A percentile compares a stretch with the other conserved stretches of the same genome.
These are phyloP conservation scores for Nymphaea thermarum DNA, from an alignment of 164 flowering plant genomes.

Conservation along the genomic window DNA sequence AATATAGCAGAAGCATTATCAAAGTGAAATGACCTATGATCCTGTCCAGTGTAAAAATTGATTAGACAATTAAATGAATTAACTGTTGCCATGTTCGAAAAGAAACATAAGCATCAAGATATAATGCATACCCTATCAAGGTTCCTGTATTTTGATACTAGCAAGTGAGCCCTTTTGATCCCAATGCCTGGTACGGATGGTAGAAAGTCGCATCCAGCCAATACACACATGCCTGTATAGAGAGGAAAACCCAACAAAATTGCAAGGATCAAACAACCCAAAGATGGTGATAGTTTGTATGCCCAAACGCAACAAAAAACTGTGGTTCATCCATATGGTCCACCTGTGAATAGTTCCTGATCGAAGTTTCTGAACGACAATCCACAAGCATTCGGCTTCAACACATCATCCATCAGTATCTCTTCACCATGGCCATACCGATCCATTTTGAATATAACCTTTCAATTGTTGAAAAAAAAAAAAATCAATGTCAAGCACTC, in stretches of 20 bases:
- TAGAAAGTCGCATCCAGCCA: slow-evolving; percentile 88
- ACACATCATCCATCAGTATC: slow-evolving; percentile 41
- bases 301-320: too few relatives aligned
- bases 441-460: slow-evolving; percentile 80
- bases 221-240: slow-evolving; percentile 73
- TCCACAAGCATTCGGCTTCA: slow-evolving; percentile 19
- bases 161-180: slow-evolving; percentile 45
- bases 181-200: slow-evolving; percentile 77
- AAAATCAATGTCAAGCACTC: slow-evolving; percentile 1
- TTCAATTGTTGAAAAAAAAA: slow-evolving; percentile 3
- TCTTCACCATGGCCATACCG: slow-evolving; percentile 71
- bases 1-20: neutral
- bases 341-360: slow-evolving; percentile 50
- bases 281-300: too few relatives aligned
- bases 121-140: slow-evolving; percentile 33
- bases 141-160: slow-evolving; percentile 61
- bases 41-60: neutral
- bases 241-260: neutral
- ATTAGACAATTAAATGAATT: neutral
- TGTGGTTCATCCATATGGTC: neutral
- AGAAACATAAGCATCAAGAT: neutral
- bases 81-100: neutral
- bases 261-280: too few relatives aligned
- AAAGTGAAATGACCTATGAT: neutral
- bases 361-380: slow-evolving; percentile 49